Base-by-base conservation (phyloP, 2,329 filamentous ascomycete species). In the Penicillium sp. region DNA sequence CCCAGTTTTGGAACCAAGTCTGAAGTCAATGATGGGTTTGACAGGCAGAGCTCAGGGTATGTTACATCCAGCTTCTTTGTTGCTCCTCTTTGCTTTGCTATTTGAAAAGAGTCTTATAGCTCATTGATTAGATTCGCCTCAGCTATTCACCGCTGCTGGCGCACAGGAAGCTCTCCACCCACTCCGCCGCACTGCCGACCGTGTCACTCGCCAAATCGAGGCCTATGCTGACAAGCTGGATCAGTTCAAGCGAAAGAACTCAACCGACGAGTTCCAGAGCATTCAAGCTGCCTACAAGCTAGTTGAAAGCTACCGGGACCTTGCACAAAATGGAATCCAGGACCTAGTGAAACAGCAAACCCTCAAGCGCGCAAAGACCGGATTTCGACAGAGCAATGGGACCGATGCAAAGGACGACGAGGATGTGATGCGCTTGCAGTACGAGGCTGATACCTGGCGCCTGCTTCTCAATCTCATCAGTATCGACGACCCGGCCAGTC, bases 401-500 rank as follows among this genome's bases (percentile, higher is more conserved):
- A 53, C 62, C n/a, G 64, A 70, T 48, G 39, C 63, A 11, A 71
- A 72, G 52, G 59, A 58, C 4, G 63, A 70, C 16, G 69, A 73
- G 52, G 73, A 76, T 22, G 55, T 73, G 43, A 80, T 83, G 68
- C 83, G 85, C 55, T 89, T 91, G 82, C 87, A 96, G 73, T 83
- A 89, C 62, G 95, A 99, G 75, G 86, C 87, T 41, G 91, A 96
- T 67, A 95, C 92, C 0, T 99, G 95, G 95, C 88, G 96, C 69
- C 80, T 98, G 27, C 78, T 98, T 57, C 84, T 86, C 48, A 84
- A 90, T 39, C 80, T 96, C 59, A 82, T 96, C 51, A 86, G 88
- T 11, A 74, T 91, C 61, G 84, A 90, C 66, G 88, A 91, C 69
- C 77, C 81, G 35, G 66, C 80, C 63, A 76, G 77, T 45, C 61